Conservation (phyloP, 108 stramenopile species). For the Epithemia pelagica region DNA sequence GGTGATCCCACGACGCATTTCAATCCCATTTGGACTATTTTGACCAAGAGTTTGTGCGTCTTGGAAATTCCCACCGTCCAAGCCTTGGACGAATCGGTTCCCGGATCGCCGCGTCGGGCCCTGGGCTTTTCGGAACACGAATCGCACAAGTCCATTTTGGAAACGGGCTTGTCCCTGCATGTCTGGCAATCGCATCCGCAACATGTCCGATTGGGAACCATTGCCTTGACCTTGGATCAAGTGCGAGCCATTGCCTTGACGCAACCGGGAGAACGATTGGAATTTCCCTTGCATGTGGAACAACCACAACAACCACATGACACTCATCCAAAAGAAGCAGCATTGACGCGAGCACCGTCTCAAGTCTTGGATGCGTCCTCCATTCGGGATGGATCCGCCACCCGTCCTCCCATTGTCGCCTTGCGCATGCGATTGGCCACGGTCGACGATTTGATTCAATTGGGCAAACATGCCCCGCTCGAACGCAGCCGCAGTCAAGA, state of each 20-base stretch:
- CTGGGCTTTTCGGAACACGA: too few species aligned
- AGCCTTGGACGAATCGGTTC: too few species aligned
- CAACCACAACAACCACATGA: not conserved
- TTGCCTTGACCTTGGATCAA: not conserved
- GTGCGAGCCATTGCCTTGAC: not conserved
- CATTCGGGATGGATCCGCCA: not conserved
- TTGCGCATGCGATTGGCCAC: constrained; percentile 5
- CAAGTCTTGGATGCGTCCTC: not conserved
- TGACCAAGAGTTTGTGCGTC: constrained; percentile 27
- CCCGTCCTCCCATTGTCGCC: not conserved
- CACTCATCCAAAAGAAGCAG: too few species aligned
- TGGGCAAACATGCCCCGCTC: not conserved
- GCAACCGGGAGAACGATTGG: not conserved
- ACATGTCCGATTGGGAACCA: not conserved
- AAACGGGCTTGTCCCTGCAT: constrained; percentile 11
- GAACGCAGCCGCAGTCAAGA: not conserved
- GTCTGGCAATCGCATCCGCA: not conserved
- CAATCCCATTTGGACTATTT: constrained; percentile 34
- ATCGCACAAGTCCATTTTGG: not conserved
- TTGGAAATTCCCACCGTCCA: constrained; percentile 7
- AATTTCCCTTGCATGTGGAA: constrained; percentile 16
- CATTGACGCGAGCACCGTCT: too few species aligned
- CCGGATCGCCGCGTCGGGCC: not conserved
- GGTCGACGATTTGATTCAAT: constrained; percentile 6
- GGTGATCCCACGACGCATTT: constrained; percentile 2